Conservation (phyloP, 805 yeast genomes). For the Lipomyces starkeyi region DNA sequence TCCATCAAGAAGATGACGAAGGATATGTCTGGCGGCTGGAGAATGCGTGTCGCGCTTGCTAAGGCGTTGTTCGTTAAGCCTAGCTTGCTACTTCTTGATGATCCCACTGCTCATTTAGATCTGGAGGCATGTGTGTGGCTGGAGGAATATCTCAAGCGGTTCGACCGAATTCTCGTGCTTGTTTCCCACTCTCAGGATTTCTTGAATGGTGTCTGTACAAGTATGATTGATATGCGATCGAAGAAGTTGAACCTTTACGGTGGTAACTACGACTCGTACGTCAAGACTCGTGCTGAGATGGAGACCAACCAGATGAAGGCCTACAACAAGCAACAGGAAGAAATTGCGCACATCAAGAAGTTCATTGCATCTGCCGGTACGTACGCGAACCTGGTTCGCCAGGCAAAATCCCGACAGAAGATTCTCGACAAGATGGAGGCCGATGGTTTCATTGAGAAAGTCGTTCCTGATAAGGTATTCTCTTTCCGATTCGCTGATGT, state of each 20-base stretch:
- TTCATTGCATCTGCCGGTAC: conserved; percentile 99
- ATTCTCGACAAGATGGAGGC: conserved; percentile 99
- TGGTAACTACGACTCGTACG: conserved; percentile 98
- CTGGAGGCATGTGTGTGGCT: conserved; percentile 99
- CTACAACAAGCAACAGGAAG: conserved; percentile 97
- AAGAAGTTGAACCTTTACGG: conserved; percentile 76
- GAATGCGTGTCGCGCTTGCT: conserved; percentile 98
- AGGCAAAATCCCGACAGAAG: conserved; percentile 99
- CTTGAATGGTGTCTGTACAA: conserved; percentile 97
- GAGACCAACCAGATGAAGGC: conserved; percentile 99
- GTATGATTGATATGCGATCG: conserved; percentile 97
- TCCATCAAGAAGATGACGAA: conserved; percentile 93
- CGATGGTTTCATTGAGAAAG: conserved; percentile 90
- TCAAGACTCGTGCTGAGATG: conserved; percentile 90
- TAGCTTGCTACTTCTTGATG: conserved; percentile 90
- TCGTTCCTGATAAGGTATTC: conserved; percentile 90
- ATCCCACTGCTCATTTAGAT: conserved; percentile 99
- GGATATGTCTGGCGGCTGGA: conserved; percentile 99
- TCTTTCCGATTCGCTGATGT: conserved; percentile 93
- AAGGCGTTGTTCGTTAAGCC: conserved; percentile 98
- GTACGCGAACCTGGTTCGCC: conserved; percentile 96
- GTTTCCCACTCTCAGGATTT: conserved; percentile 99
- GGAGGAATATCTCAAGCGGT: conserved; percentile 95
- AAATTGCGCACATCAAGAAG: conserved; percentile 96
- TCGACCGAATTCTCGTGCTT: conserved; percentile 88